Percentiles rank a stretch among this genome's conserved stretches.
phyloP scores from a whole-genome alignment of 2,329 filamentous ascomycete genomes.

The Chrysosphaeria jannelii region DNA sequence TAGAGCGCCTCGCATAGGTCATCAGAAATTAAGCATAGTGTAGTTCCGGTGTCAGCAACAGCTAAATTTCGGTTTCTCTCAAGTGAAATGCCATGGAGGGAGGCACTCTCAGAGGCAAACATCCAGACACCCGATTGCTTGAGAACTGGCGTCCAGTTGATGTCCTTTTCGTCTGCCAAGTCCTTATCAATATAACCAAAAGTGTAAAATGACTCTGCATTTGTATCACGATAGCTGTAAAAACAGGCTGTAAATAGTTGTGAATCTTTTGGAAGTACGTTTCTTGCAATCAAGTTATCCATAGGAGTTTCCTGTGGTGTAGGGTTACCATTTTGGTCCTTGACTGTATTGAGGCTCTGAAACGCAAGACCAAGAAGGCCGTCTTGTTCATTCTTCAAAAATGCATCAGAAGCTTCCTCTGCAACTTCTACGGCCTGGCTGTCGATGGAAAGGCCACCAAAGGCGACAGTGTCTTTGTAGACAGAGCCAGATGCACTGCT shows the following conservation, averaged over 20 bases:
- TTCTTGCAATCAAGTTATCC: constrained; percentile 32
- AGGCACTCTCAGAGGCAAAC: constrained; percentile 24
- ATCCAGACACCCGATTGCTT: constrained; percentile 37
- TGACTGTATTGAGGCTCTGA: constrained; percentile 30
- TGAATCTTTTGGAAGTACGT: constrained; percentile 14
- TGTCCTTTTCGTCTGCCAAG: constrained; percentile 22
- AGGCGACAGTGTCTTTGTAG: constrained; percentile 26
- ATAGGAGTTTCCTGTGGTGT: constrained; percentile 27
- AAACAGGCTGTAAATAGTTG: constrained; percentile 35
- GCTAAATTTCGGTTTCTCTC: constrained; percentile 24
- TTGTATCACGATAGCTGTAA: constrained; percentile 21
- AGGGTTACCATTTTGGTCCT: constrained; percentile 9
- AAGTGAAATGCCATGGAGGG: constrained; percentile 24
- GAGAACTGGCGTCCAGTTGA: constrained; percentile 28
- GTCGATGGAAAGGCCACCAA: constrained; percentile 30
- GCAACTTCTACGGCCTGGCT: constrained; percentile 35
- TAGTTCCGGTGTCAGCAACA: constrained; percentile 44
- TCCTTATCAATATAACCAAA: constrained; percentile 41
- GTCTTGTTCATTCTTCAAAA: constrained; percentile 24
- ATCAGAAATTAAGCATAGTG: constrained; percentile 33
- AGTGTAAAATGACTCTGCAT: constrained; percentile 31
- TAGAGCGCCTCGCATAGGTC: constrained; percentile 29
- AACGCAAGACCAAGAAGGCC: constrained; percentile 38
- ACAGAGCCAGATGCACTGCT: constrained; percentile 35
- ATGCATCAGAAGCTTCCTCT: constrained; percentile 23